Percentiles rank a stretch among this genome's conserved stretches.
Evolutionary conservation across 495 filamentous ascomycete genomes (phyloP).

Genomic region (Platismatia glauca): DNA sequence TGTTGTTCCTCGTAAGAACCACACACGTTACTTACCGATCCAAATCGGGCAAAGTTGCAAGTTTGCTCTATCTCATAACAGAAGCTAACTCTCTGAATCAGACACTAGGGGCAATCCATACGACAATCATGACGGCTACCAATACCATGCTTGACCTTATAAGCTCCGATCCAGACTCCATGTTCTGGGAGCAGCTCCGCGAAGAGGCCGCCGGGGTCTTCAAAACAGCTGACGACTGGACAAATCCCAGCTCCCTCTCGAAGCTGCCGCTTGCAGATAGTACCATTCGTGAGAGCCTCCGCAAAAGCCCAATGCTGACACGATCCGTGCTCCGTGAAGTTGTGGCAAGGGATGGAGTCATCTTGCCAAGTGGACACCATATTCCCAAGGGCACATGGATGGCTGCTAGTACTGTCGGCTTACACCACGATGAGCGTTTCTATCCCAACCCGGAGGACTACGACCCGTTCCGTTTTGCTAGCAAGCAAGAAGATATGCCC

Average conservation of each 20-base stretch:
- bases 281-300: conserved; percentile 15
- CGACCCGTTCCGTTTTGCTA: conserved; percentile 19
- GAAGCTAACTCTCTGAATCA: background rate
- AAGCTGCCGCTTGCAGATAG: conserved; percentile 4
- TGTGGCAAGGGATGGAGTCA: conserved; percentile 14
- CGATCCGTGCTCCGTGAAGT: conserved; percentile 8
- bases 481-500: background rate
- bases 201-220: conserved; percentile 9
- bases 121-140: conserved; percentile 9
- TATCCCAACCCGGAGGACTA: conserved; percentile 20
- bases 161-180: background rate
- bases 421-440: conserved; percentile 24
- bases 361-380: conserved; percentile 21
- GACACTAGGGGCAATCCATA: conserved; percentile 10
- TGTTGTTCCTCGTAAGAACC: conserved; percentile 3
- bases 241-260: background rate
- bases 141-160: conserved; percentile 13
- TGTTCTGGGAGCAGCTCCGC: conserved; percentile 3
- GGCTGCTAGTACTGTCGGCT: conserved; percentile 10
- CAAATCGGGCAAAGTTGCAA: background rate
- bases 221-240: conserved; percentile 2
- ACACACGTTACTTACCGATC: background rate
- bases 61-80: background rate
- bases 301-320: background rate
- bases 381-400: conserved; percentile 22